Percentiles rank a stretch among this genome's conserved stretches.
These are phyloP conservation scores for Vitis amurensis DNA, from an alignment of 164 flowering plant species.

Conservation along the genomic window DNA sequence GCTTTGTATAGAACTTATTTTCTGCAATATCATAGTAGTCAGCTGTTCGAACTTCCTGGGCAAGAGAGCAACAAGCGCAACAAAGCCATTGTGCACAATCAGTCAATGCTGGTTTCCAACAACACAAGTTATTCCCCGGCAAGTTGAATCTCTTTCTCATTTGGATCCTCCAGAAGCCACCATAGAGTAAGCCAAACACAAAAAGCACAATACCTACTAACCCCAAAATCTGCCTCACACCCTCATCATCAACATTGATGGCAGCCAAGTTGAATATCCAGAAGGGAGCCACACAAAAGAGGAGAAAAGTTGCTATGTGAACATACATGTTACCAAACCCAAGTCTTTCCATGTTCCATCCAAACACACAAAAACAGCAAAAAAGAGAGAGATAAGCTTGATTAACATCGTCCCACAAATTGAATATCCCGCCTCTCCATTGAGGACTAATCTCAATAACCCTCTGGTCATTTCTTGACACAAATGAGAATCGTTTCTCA, in stretches of 20 bases:
- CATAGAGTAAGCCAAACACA: slow-evolving; percentile 80
- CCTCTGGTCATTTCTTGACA: slow-evolving; percentile 40
- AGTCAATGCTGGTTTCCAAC: slow-evolving; percentile 51
- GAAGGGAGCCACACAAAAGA: slow-evolving; percentile 86
- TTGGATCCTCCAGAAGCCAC: slow-evolving; percentile 97
- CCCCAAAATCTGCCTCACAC: slow-evolving; percentile 54
- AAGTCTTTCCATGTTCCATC: slow-evolving; percentile 98
- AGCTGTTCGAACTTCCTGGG: slow-evolving; percentile 89
- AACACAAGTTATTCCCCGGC: slow-evolving; percentile 63
- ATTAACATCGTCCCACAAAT: slow-evolving; percentile 82
- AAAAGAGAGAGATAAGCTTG: slow-evolving; percentile 80
- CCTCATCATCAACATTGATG: slow-evolving; percentile 61
- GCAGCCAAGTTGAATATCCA: slow-evolving; percentile 90
- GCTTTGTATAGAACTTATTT: slow-evolving; percentile 14
- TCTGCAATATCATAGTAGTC: slow-evolving; percentile 64
- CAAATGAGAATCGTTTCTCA: slow-evolving; percentile 77
- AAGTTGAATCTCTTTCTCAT: slow-evolving; percentile 89
- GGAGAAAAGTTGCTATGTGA: slow-evolving; percentile 81
- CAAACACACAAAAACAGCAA: slow-evolving; percentile 87
- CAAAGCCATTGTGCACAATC: slow-evolving; percentile 88
- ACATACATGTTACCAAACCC: slow-evolving; percentile 99
- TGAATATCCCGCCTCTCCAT: slow-evolving; percentile 88
- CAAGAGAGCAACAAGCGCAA: slow-evolving; percentile 94
- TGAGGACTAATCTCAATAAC: slow-evolving; percentile 48
- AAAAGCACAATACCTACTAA: slow-evolving; percentile 72